Conservation (phyloP, 1,284 basidiomycete genomes). For the Schizopora paradoxa region DNA sequence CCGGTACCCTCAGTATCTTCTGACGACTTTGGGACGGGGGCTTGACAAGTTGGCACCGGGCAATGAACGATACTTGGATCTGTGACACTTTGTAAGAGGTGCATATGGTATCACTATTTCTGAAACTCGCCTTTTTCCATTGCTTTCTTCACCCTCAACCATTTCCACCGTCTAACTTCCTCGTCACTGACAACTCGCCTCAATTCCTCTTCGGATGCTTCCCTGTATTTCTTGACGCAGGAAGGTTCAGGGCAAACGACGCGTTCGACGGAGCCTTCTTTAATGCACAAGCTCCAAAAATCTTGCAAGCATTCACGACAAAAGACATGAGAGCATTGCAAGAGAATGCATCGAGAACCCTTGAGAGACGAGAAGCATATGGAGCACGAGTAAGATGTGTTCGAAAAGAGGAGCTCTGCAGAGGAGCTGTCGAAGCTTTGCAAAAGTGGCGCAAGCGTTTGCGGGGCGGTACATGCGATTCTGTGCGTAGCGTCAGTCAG, state of each 20-base stretch:
- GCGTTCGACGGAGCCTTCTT: slow-evolving; percentile 62
- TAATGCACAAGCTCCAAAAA: slow-evolving; percentile 71
- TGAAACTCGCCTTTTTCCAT: slow-evolving; percentile 55
- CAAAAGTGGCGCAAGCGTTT: slow-evolving; percentile 42
- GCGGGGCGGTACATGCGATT: slow-evolving; percentile 51
- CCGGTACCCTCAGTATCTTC: slow-evolving; percentile 43
- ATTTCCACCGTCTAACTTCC: slow-evolving; percentile 62
- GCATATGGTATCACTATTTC: not conserved
- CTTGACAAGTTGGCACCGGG: slow-evolving; percentile 68
- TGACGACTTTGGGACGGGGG: slow-evolving; percentile 51
- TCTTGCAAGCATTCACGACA: slow-evolving; percentile 66
- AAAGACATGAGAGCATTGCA: slow-evolving; percentile 68
- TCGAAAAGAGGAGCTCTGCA: slow-evolving; percentile 51
- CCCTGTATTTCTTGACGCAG: slow-evolving; percentile 63
- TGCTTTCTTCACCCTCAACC: slow-evolving; percentile 63
- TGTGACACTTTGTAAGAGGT: slow-evolving; percentile 24
- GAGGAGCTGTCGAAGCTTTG: slow-evolving; percentile 43
- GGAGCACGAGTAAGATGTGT: slow-evolving; percentile 57
- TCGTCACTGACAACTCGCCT: slow-evolving; percentile 57
- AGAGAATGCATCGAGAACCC: slow-evolving; percentile 60
- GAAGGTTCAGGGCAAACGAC: slow-evolving; percentile 71
- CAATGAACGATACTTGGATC: slow-evolving; percentile 75
- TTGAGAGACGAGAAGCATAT: slow-evolving; percentile 68
- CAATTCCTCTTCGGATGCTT: slow-evolving; percentile 68
- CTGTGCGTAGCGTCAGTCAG: slow-evolving; percentile 31